Conservation (phyloP, 345 rosid species). For the Cardamine occulta region DNA sequence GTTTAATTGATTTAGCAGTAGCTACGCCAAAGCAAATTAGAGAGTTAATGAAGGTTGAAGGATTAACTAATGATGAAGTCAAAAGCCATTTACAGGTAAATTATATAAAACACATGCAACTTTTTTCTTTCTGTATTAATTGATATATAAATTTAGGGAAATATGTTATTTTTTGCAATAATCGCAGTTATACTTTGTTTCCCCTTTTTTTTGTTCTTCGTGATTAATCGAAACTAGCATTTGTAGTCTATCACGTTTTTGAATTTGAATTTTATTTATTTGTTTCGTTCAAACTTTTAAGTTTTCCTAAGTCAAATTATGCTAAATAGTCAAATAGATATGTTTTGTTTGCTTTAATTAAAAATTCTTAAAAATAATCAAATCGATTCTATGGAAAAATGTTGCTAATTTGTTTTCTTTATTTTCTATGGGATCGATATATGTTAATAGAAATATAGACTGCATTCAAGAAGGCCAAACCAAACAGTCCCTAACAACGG, state of each 20-base stretch:
- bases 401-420: background rate
- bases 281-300: background rate
- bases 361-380: too few species aligned
- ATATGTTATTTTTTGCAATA: background rate
- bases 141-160: background rate
- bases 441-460: constrained; percentile 72
- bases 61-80: constrained; percentile 93
- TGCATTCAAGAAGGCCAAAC: constrained; percentile 82
- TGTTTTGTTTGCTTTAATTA: too few species aligned
- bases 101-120: background rate
- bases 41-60: constrained; percentile 94
- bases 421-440: background rate
- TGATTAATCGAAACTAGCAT: too few species aligned
- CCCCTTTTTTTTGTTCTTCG: background rate
- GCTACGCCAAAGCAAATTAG: constrained; percentile 95
- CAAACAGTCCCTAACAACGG: constrained; percentile 48
- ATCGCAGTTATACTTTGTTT: background rate
- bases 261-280: background rate
- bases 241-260: background rate
- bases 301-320: constrained; percentile 3
- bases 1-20: constrained; percentile 50
- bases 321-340: too few species aligned
- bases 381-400: background rate
- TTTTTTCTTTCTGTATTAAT: background rate
- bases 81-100: constrained; percentile 96